Evolutionary conservation across 2,329 filamentous ascomycete genomes (phyloP), one percentile per base, ranked within the genome.

Genomic region (Fusarium compactum): DNA sequence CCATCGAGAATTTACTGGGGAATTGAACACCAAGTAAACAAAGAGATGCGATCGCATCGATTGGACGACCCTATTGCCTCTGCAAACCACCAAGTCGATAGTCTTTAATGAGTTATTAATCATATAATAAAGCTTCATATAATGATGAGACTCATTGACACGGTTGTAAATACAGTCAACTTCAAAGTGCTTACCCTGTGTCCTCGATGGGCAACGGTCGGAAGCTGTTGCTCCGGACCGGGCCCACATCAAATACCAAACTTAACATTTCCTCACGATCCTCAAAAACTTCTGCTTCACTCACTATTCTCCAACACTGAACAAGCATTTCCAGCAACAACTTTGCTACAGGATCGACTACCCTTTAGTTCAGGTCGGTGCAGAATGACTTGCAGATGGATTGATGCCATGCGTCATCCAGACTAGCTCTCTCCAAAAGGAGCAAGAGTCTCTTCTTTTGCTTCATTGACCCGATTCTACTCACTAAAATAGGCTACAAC

Each of bases 171-270:
- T 27, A 18, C 8, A n/a, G 11, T 11, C 32, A 38, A 38, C 34
- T 32, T 38, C 8, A 15, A 20, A 14, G 32, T 51, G 11, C 34
- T 14, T 41, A 40, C 34, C 24, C 50, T 40, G 32, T 22, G 24
- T 41, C n/a, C 22, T 50, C 18, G 16, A 38, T n/a, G 20, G 18
- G 24, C 6, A 20, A 34, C 4, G 7, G 22, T 57, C 70, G 70
- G 71, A 67, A 41, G 8, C 20, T 62, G 15, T 38, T 25, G 30
- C 24, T 51, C 57, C 61, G 69, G 27, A 27, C 70, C 57, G 66
- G 50, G 10, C 27, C 71, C 66, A 72, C 63, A 44, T 4, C 9
- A 15, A 38, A 4, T 52, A 15, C 11, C 6, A 15, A 45, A 32
- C 47, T 50, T 48, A 15, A 29, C 20, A 47, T 46, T 24, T 63